Evolutionary conservation across 768 basidiomycete species (phyloP), one percentile per base, ranked within the genome.

Genomic region (Albatrellus ellisii): DNA sequence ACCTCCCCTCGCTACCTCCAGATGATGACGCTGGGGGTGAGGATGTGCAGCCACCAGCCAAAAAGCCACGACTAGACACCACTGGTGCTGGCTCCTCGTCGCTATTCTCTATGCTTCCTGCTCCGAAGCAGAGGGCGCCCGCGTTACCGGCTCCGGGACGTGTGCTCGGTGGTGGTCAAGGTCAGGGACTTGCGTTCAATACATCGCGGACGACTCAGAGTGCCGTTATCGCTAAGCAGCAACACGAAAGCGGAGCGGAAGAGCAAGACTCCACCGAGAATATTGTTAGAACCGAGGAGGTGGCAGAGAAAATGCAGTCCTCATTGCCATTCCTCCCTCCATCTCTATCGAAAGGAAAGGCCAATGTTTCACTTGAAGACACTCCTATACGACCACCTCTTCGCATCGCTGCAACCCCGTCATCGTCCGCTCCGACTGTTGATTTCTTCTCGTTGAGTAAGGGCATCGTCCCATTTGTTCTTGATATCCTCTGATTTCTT

Each of bases 361-460:
- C 69, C 12, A 83, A 82, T 46, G 34, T 62, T 17, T 59, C 56
- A 6, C 45, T 58, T 4, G 62, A 62, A 45, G 60, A 59, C 32
- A 41, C 46, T 27, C 28, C 37, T 10, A 38, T 24, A 11, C 52
- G 44, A 21, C 39, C 52, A 5, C 24, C 38, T 10, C 46, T 48
- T 6, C 43, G 8, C 31, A 36, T 12, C 20, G 46, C 20, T 31
- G 44, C 7, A 44, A 36, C 27, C 6, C 36, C 42, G 37, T 36
- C 41, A 11, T 44, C 59, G 12, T 36, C 63, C 6, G 56, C 54
- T 3, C 68, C 72, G 4, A 54, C 65, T 0, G 58, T 69, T 0
- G 78, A 85, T 54, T 79, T 85, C 60, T 86, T 86, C 56, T 78
- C 79, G 6, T 59, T 85, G 22, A 68, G 79, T 72, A 51, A 38